Conservation (phyloP, 1,284 basidiomycete genomes). For the Leccinum ponderosum region DNA sequence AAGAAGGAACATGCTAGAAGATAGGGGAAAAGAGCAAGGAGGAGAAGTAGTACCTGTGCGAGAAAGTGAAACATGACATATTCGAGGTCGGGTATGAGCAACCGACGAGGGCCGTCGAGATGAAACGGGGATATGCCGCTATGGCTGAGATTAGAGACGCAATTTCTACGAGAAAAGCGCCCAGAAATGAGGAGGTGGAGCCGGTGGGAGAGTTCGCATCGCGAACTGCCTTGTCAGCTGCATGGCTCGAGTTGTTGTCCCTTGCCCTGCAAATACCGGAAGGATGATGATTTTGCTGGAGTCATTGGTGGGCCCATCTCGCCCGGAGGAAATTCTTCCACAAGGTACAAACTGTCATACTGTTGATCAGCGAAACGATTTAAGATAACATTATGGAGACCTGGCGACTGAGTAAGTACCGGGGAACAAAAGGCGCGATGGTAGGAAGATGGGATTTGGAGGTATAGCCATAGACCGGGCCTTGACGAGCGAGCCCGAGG, state of each 20-base stretch:
- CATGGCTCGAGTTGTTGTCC: conserved; percentile 39
- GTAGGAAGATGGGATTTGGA: conserved; percentile 5
- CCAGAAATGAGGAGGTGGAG: conserved; percentile 48
- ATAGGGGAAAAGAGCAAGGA: conserved; percentile 35
- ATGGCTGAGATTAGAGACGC: conserved; percentile 40
- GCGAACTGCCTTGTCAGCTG: conserved; percentile 39
- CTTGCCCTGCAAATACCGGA: conserved; percentile 59
- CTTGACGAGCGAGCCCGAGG: not conserved
- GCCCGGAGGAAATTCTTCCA: not conserved
- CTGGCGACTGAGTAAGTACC: conserved; percentile 8
- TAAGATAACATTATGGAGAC: conserved; percentile 1
- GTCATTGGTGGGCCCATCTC: conserved; percentile 9
- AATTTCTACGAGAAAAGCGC: conserved; percentile 51
- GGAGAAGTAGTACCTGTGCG: conserved; percentile 43
- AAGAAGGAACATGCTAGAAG: too few relatives aligned
- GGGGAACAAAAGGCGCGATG: not conserved
- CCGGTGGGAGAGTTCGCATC: conserved; percentile 43
- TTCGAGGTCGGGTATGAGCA: conserved; percentile 38
- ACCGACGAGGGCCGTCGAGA: conserved; percentile 39
- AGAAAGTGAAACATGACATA: conserved; percentile 50
- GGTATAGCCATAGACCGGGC: not conserved
- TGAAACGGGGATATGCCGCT: conserved; percentile 42
- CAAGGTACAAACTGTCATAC: not conserved
- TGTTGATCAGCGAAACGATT: not conserved
- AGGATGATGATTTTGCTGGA: conserved; percentile 26